Conservation (phyloP, 169 alveolate species). For the Plasmodium billcollinsi region DNA sequence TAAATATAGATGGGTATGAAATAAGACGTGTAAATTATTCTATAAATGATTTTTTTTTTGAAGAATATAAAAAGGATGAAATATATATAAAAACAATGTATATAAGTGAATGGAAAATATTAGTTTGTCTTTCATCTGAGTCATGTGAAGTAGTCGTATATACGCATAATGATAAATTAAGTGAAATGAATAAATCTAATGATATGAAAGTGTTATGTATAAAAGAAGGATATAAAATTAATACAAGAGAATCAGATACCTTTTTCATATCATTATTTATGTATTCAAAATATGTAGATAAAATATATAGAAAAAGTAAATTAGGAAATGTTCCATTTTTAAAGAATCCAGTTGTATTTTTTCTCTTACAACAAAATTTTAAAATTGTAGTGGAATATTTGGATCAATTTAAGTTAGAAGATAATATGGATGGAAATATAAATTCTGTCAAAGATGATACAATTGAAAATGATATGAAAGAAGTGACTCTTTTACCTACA, state of each 20-base stretch:
- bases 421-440: constrained; percentile 8
- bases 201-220: constrained; percentile 57
- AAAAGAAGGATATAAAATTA: constrained; percentile 74
- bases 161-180: constrained; percentile 23
- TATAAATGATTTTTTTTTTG: constrained; percentile 71
- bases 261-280: constrained; percentile 66
- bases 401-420: constrained; percentile 69
- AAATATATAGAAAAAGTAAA: constrained; percentile 74
- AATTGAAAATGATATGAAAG: constrained; percentile 43
- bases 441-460: background rate
- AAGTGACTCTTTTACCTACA: constrained; percentile 27
- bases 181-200: background rate
- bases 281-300: constrained; percentile 70
- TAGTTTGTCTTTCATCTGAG: constrained; percentile 47
- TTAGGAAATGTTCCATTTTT: constrained; percentile 72
- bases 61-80: constrained; percentile 13
- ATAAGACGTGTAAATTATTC: constrained; percentile 66
- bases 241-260: constrained; percentile 62
- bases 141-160: constrained; percentile 63
- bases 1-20: constrained; percentile 48
- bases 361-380: constrained; percentile 49
- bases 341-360: constrained; percentile 68
- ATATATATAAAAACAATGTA: constrained; percentile 30
- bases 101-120: constrained; percentile 65
- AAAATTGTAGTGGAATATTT: constrained; percentile 73